Evolutionary conservation across 805 yeast genomes (phyloP).

Genomic region (Ogataea methanolica): DNA sequence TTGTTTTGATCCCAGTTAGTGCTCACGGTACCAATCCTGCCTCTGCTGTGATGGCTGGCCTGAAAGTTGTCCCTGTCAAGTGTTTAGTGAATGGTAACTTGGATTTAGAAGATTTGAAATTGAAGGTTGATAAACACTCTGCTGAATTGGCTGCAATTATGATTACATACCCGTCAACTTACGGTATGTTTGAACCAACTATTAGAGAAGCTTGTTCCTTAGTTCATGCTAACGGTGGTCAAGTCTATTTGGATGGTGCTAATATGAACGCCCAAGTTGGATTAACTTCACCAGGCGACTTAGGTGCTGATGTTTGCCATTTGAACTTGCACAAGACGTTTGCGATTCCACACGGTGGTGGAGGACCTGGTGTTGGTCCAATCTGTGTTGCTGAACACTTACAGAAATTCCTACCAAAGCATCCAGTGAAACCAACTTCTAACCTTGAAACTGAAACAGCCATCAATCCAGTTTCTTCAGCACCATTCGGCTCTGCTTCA

Average conservation of each 20-base stretch:
- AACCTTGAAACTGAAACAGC: constrained; percentile 37
- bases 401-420: constrained; percentile 77
- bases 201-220: constrained; percentile 80
- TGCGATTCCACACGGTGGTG: constrained; percentile 98
- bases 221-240: constrained; percentile 86
- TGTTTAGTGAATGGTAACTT: constrained; percentile 83
- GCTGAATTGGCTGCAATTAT: constrained; percentile 80
- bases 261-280: constrained; percentile 99
- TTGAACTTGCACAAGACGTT: constrained; percentile 95
- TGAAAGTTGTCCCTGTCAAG: constrained; percentile 89
- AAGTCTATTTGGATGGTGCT: constrained; percentile 97
- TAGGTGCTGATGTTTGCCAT: constrained; percentile 98
- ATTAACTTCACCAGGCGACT: constrained; percentile 92
- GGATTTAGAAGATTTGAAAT: constrained; percentile 69
- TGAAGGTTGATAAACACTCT: constrained; percentile 65
- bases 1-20: constrained; percentile 92
- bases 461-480: constrained; percentile 80
- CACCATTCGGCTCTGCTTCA: constrained; percentile 94
- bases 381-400: constrained; percentile 87
- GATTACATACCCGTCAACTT: constrained; percentile 98
- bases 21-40: constrained; percentile 99
- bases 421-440: constrained; percentile 56
- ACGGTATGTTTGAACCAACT: constrained; percentile 93
- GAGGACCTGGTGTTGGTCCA: constrained; percentile 99
- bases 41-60: constrained; percentile 94